phyloP scores from a whole-genome alignment of 169 alveolate genomes.

The Plasmodium yoelii region DNA sequence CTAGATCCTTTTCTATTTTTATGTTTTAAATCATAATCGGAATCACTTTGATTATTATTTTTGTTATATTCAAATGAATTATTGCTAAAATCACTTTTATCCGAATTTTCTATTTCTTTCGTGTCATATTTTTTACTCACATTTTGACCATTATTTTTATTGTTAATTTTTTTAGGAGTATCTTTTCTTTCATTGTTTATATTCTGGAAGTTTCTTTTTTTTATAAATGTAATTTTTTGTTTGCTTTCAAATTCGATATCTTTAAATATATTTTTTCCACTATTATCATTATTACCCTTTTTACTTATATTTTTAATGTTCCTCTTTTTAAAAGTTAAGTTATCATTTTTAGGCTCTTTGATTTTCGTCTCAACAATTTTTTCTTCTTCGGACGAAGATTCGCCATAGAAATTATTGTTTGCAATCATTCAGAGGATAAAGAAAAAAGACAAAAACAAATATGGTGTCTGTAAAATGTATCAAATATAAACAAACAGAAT shows the following conservation, averaged over 20 bases:
- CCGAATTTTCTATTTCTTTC: constrained; percentile 9
- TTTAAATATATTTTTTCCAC: constrained; percentile 19
- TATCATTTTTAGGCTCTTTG: constrained; percentile 5
- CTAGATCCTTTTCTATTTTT: not conserved
- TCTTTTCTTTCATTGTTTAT: not conserved
- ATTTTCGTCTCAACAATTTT: constrained; percentile 18
- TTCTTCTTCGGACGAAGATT: constrained; percentile 70
- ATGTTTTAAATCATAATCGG: not conserved
- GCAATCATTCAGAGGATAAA: constrained; percentile 57
- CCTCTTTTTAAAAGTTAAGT: constrained; percentile 49
- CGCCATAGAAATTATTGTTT: constrained; percentile 22
- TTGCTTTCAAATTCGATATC: constrained; percentile 1
- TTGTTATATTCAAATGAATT: not conserved
- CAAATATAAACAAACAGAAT: not conserved
- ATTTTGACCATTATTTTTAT: not conserved
- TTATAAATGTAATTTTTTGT: constrained; percentile 1
- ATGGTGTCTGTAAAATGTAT: not conserved
- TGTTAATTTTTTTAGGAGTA: not conserved
- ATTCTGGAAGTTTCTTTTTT: constrained; percentile 11
- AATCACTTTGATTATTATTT: not conserved
- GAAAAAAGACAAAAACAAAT: constrained; percentile 5
- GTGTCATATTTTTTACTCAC: not conserved
- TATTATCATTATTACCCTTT: constrained; percentile 12
- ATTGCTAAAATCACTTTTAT: not conserved
- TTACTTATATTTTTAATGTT: constrained; percentile 34